Evolutionary conservation across 768 basidiomycete genomes (phyloP), one percentile per base, ranked within the genome.

Genomic region (Roridomyces roridus): DNA sequence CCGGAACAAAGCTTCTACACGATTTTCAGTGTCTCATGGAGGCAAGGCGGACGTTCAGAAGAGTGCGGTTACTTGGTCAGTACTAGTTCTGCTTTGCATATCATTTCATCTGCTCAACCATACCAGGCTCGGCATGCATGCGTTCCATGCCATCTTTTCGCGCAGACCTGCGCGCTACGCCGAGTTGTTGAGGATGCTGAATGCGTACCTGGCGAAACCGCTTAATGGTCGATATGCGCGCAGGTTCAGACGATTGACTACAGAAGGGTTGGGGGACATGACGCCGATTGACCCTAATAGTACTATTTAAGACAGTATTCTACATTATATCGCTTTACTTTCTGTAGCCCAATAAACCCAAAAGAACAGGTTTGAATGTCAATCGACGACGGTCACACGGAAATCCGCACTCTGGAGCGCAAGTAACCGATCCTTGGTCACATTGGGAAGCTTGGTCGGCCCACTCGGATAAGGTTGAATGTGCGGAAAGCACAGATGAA

Each of bases 91-190:
- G n/a, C 42, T 29, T 29, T 28, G 26, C 1, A 7, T n/a, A 15
- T 9, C 26, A 5, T 55, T 51, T 55, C 49, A 55, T 40, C 24
- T 53, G 18, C 6, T 34, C 21, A 21, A 36, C 28, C 20, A 2
- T 28, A 43, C 46, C 46, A 96, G 94, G 92, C 81, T 96, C 21
- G 91, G 92, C 37, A 80, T 80, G 42, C 87, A 88, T 57, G 94
- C 94, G 3, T 95, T 96, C 70, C 79, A 85, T 65, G 73, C 81
- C 10, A 79, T 93, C 46, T 69, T 95, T 5, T 77, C 77, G 14
- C 76, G 72, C 44, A 87, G 82, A 57, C 77, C 82, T 7, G 73
- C 81, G 25, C 70, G 70, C 12, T 88, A 89, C 65, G 50, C 61
- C 9, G 50, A 71, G 4, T 31, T 91, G 4, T 67, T 91, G 54